phyloP scores from a whole-genome alignment of 208 protist genomes.

The Sergeia podlipaevii region DNA sequence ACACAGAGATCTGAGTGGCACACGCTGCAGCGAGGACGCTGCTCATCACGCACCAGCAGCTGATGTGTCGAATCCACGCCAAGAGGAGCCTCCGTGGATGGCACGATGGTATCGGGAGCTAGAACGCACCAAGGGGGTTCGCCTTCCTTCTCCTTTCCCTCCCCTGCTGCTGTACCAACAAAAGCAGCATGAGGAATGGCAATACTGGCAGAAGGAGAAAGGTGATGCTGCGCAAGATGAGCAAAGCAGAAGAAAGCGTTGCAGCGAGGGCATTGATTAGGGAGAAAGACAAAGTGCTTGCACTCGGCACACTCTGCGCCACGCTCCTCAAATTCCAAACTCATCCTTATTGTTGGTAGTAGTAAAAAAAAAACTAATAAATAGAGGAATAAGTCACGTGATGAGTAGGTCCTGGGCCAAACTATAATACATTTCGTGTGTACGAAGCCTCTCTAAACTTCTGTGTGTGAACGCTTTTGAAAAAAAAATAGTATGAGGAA shows the following conservation, averaged over 20 bases:
- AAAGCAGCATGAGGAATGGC: no score
- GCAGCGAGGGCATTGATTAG: conserved; percentile 48
- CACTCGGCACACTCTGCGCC: conserved; percentile 58
- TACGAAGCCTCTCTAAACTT: no score
- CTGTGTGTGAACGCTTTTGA: no score
- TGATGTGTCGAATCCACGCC: not conserved
- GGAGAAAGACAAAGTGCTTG: conserved; percentile 71
- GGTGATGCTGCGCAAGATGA: conserved; percentile 43
- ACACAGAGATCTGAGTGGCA: conserved; percentile 33
- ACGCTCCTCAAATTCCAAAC: conserved; percentile 49
- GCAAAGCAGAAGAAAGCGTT: conserved; percentile 43
- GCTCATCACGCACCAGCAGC: not conserved
- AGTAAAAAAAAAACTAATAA: no score
- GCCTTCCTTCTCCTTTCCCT: no score
- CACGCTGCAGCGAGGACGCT: conserved; percentile 7
- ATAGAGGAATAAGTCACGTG: no score
- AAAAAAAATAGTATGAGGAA: no score
- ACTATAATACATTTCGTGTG: no score
- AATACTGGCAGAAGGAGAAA: conserved; percentile 9
- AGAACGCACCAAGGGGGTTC: no score
- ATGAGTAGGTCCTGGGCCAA: no score
- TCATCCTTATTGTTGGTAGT: no score
- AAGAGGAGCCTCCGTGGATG: not conserved
- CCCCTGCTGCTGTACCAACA: no score
- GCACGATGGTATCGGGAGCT: not conserved